These are phyloP conservation scores for Corylus avellana DNA, from an alignment of 306 rosid species.

Conservation along the genomic window DNA sequence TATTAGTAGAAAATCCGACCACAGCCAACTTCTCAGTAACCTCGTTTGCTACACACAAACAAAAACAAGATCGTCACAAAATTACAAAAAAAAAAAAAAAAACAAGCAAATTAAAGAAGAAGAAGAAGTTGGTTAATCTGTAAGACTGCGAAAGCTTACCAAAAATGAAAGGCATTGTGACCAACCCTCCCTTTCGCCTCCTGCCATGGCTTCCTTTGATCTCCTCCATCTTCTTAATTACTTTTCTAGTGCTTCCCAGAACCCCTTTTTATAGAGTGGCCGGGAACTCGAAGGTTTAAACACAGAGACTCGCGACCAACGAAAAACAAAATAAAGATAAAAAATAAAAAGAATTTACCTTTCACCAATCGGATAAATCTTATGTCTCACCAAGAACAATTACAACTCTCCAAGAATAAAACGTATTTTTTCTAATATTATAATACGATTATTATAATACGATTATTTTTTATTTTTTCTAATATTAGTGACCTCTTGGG, in stretches of 20 bases:
- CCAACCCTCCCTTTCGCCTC: conserved; percentile 71
- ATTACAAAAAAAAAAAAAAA: not conserved
- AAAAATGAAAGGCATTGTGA: conserved; percentile 95
- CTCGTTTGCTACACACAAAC: conserved; percentile 67
- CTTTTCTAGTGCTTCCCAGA: conserved; percentile 12
- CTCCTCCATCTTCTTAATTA: conserved; percentile 40
- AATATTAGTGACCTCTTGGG: too few species aligned
- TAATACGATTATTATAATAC: too few species aligned
- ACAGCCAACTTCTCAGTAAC: conserved; percentile 86
- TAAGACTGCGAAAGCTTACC: conserved; percentile 45
- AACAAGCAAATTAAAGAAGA: not conserved
- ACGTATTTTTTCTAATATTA: too few species aligned
- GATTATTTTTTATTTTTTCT: too few species aligned
- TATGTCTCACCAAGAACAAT: too few species aligned
- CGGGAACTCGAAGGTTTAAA: not conserved
- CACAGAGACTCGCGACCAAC: too few species aligned
- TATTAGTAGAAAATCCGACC: conserved; percentile 80
- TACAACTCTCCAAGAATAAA: too few species aligned
- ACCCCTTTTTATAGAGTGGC: conserved; percentile 43
- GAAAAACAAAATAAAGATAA: too few species aligned
- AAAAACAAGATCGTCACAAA: not conserved
- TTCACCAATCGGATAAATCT: too few species aligned
- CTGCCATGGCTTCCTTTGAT: conserved; percentile 24
- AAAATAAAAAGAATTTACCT: too few species aligned
- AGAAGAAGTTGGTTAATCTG: not conserved